These are phyloP conservation scores for Wickerhamomyces xylosicus DNA, from an alignment of 805 yeast genomes.

Conservation along the genomic window DNA sequence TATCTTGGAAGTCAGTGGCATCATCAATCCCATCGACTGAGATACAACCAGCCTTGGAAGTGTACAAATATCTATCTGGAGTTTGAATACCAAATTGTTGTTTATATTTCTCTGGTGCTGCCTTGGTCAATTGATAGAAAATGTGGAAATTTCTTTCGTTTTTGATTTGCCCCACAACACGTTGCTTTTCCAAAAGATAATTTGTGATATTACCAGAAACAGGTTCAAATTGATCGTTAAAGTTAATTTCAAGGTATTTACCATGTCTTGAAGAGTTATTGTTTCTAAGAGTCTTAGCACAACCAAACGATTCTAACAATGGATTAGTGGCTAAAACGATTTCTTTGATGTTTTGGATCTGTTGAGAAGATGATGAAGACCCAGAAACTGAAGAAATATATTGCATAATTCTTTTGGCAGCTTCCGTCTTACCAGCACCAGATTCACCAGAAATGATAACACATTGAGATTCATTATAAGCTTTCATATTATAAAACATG, in stretches of 20 bases:
- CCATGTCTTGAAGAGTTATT: constrained; percentile 91
- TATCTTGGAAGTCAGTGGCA: constrained; percentile 64
- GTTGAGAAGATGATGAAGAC: constrained; percentile 45
- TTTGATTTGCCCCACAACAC: constrained; percentile 91
- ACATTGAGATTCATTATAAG: constrained; percentile 91
- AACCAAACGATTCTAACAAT: constrained; percentile 80
- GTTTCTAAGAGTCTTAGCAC: constrained; percentile 86
- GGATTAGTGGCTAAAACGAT: constrained; percentile 98
- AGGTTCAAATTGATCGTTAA: constrained; percentile 77
- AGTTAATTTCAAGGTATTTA: constrained; percentile 83
- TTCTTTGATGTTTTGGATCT: constrained; percentile 81
- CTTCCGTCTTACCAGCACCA: constrained; percentile 98
- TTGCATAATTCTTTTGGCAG: constrained; percentile 96
- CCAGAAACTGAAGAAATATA: constrained; percentile 88
- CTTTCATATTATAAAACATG: constrained; percentile 91
- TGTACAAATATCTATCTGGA: constrained; percentile 88
- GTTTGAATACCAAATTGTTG: constrained; percentile 82
- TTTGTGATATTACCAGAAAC: constrained; percentile 94
- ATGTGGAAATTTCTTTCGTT: constrained; percentile 96
- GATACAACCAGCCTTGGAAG: constrained; percentile 79
- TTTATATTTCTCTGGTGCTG: constrained; percentile 77
- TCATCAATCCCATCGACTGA: constrained; percentile 85
- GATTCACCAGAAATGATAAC: constrained; percentile 96
- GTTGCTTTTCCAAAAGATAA: constrained; percentile 85
- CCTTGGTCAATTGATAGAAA: constrained; percentile 90